Conservation (phyloP, 2,329 filamentous ascomycete genomes). For the Paraphaeosphaeria sporulosa region DNA sequence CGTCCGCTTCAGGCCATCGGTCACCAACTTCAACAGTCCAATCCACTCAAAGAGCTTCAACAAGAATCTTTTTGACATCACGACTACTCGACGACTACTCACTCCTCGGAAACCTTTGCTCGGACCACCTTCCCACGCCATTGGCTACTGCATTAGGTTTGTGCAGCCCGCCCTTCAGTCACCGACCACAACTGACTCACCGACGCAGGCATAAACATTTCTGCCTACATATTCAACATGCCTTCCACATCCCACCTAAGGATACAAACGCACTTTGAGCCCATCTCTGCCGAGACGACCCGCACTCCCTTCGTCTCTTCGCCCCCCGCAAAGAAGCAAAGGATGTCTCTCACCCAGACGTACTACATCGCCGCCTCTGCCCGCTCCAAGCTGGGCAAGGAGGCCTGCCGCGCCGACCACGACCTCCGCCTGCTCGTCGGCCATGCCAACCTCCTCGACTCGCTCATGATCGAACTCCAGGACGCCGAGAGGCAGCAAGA, state of each 20-base stretch:
- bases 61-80: neutral
- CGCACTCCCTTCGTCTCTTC: conserved; percentile 52
- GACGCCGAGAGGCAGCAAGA: conserved; percentile 96
- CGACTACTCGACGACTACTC: conserved; percentile 3
- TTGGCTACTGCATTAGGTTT: conserved; percentile 43
- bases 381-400: conserved; percentile 90
- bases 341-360: conserved; percentile 97
- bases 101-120: conserved; percentile 24
- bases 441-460: conserved; percentile 97
- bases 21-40: conserved; percentile 24
- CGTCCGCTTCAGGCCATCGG: conserved; percentile 24
- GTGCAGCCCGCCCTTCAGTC: conserved; percentile 41
- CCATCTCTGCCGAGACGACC: conserved; percentile 53
- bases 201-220: conserved; percentile 39
- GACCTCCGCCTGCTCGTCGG: conserved; percentile 94
- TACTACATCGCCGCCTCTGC: conserved; percentile 99
- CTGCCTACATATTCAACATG: conserved; percentile 48
- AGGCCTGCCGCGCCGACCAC: conserved; percentile 91
- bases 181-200: conserved; percentile 64
- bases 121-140: conserved; percentile 43
- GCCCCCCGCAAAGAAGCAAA: conserved; percentile 68
- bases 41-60: conserved; percentile 1
- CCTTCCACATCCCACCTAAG: conserved; percentile 57
- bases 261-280: conserved; percentile 56
- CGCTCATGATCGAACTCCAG: conserved; percentile 88